Evolutionary conservation across 495 filamentous ascomycete species (phyloP).

Genomic region (Massariosphaeria phaeospora): DNA sequence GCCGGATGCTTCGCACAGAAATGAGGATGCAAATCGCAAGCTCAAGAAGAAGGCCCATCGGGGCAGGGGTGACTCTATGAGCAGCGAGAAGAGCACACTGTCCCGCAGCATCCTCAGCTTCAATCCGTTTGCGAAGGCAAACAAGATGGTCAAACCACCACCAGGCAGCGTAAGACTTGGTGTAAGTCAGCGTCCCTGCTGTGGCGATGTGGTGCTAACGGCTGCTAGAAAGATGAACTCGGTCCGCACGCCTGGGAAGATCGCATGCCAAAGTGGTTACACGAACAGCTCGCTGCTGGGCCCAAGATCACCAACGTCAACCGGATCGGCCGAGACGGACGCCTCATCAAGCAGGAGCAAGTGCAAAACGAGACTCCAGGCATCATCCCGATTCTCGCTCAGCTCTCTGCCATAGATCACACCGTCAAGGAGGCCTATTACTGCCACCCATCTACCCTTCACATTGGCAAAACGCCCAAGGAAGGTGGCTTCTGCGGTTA

Average conservation of each 20-base stretch:
- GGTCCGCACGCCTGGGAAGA: conserved; percentile 84
- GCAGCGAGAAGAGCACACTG: conserved; percentile 27
- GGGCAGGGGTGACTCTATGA: conserved; percentile 9
- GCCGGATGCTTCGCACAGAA: conserved; percentile 10
- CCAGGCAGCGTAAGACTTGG: conserved; percentile 7
- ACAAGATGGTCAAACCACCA: conserved; percentile 15
- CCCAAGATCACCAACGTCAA: conserved; percentile 54
- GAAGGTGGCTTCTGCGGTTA: conserved; percentile 98
- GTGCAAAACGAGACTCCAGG: conserved; percentile 60
- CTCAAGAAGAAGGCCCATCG: conserved; percentile 16
- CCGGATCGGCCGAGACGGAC: conserved; percentile 51
- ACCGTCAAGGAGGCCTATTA: conserved; percentile 66
- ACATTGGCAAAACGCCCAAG: conserved; percentile 72
- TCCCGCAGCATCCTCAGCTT: conserved; percentile 28
- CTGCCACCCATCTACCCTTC: conserved; percentile 69
- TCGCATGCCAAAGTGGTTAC: conserved; percentile 79
- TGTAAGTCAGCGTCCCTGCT: conserved; percentile 3
- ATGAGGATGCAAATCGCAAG: conserved; percentile 16
- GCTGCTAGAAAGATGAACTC: conserved; percentile 57
- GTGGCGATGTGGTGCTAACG: neutral
- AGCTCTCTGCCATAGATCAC: conserved; percentile 63
- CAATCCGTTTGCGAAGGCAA: conserved; percentile 19
- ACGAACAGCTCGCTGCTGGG: conserved; percentile 60
- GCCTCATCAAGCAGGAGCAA: conserved; percentile 42
- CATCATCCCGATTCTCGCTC: conserved; percentile 70